Evolutionary conservation across 495 filamentous ascomycete genomes (phyloP).

Genomic region (Penicillium alfredii): DNA sequence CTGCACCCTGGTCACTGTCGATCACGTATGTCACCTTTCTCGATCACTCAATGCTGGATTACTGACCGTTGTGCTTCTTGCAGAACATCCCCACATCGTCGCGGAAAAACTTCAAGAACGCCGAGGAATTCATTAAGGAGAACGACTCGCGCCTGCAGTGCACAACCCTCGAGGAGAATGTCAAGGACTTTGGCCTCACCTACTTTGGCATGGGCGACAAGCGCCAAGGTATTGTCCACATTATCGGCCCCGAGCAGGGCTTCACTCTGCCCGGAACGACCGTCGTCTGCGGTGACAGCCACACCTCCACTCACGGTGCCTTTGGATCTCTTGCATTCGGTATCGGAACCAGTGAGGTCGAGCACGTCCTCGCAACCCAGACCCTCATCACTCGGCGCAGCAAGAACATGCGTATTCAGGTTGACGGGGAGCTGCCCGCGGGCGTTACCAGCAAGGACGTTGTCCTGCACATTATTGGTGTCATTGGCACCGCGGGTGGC

Average conservation of each 20-base stretch:
- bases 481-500: constrained; percentile 93
- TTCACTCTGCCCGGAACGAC: constrained; percentile 98
- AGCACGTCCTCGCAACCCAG: constrained; percentile 96
- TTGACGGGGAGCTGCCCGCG: constrained; percentile 83
- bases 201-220: constrained; percentile 97
- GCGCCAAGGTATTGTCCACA: constrained; percentile 95
- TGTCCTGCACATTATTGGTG: constrained; percentile 86
- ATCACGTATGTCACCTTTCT: not conserved
- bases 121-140: constrained; percentile 82
- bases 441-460: constrained; percentile 97
- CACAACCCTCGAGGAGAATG: constrained; percentile 92
- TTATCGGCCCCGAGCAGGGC: constrained; percentile 98
- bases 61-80: constrained; percentile 11
- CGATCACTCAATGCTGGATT: not conserved
- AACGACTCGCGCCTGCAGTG: constrained; percentile 90
- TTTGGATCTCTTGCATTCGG: constrained; percentile 95
- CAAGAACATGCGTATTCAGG: constrained; percentile 97
- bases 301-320: constrained; percentile 96
- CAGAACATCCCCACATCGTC: constrained; percentile 90
- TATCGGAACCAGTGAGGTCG: constrained; percentile 96
- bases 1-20: constrained; percentile 79
- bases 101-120: constrained; percentile 81
- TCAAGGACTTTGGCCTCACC: constrained; percentile 92
- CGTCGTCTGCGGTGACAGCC: constrained; percentile 94
- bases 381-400: constrained; percentile 88